Evolutionary conservation across 805 yeast species (phyloP), one percentile per base, ranked within the genome.

Genomic region (Yarrowia yakushimensis): DNA sequence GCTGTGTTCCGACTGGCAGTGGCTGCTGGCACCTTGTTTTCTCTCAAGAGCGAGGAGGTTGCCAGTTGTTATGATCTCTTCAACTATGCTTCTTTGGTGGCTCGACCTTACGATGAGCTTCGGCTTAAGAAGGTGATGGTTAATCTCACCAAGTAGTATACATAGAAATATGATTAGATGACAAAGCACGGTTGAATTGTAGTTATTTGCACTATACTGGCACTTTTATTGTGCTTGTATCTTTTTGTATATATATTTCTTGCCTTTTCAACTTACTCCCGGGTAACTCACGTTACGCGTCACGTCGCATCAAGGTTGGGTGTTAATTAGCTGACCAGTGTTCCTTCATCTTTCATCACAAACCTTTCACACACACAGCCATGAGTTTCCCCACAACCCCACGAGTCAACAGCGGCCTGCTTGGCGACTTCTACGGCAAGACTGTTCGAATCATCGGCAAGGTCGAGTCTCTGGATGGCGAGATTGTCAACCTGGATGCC

Each of bases 1-100:
- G 82, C 91, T 2, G 82, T 84, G 0, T 89, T 88, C 71, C 79
- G 96, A 69, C 66, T 85, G 22, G 66, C 80, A 11, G 77, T 88
- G 25, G 85, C 87, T 0, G 79, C 78, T 63, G 96, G 94, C 3
- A 88, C 89, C 50, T 66, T 85, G 36, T 68, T 80, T 18, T 65
- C 67, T 20, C 64, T 65, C 52, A 60, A 66, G 34, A 57, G 37
- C 27, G 30, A 33, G 22, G 66, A 64, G 48, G 61, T 59, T 6
- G 31, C 39, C 22, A 30, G 42, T 15, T 59, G 62, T 9, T 31
- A 45, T 17, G 57, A 59, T 9, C n/a, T 37, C 22, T 37, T 45
- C 23, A 28, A 31, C 25, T 60, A 28, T 15, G 30, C 28, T 3
- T 15, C 37, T 23, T 13, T 41, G 42, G 23, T 50, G 17, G n/a